Conservation (phyloP, 441 rosid species). For the Gossypium schwendimanii region DNA sequence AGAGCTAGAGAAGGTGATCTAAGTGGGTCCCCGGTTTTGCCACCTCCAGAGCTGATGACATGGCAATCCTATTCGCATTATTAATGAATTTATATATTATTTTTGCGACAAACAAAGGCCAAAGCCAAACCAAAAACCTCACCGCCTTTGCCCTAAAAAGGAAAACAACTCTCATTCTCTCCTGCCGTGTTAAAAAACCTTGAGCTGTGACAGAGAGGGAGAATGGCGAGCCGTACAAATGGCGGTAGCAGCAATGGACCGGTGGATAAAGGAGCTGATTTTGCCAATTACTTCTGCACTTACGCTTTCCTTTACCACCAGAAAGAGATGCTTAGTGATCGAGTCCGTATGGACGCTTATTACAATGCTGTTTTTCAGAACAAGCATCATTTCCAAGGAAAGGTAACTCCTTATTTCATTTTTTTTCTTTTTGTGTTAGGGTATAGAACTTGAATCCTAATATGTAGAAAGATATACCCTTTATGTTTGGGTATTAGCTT, state of each 20-base stretch:
- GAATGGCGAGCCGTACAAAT: slow-evolving; percentile 48
- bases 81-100: slow-evolving; percentile 37
- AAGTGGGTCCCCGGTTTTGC: neutral
- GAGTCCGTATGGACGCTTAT: slow-evolving; percentile 98
- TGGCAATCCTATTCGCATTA: neutral
- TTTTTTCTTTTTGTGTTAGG: neutral
- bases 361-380: slow-evolving; percentile 63
- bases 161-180: neutral
- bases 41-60: neutral
- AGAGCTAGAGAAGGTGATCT: neutral
- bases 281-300: slow-evolving; percentile 83
- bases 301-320: slow-evolving; percentile 89
- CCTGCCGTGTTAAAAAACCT: neutral
- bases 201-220: neutral
- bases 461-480: neutral
- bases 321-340: slow-evolving; percentile 95
- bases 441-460: neutral
- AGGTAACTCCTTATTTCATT: slow-evolving; percentile 31
- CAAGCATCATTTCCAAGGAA: slow-evolving; percentile 73
- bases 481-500: neutral
- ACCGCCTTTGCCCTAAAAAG: slow-evolving; percentile 24
- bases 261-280: slow-evolving; percentile 88
- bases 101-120: neutral
- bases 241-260: slow-evolving; percentile 31
- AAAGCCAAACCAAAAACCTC: neutral